Conservation (phyloP, 768 basidiomycete species). For the Daedaleopsis sinensis region DNA sequence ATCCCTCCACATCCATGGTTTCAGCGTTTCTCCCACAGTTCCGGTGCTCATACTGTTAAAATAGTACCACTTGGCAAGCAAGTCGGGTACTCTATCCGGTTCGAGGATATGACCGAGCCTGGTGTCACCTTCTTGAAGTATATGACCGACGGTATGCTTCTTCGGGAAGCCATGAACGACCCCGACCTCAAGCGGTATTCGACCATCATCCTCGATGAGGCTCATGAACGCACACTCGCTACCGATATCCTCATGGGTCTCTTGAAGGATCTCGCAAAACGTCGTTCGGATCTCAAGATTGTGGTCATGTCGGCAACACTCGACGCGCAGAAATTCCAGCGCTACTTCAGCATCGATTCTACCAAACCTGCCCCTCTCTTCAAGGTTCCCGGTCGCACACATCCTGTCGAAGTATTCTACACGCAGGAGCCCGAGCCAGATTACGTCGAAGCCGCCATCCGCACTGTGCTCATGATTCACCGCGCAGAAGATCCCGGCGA, state of each 20-base stretch:
- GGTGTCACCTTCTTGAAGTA: constrained; percentile 97
- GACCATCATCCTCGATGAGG: constrained; percentile 98
- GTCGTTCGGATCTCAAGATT: constrained; percentile 88
- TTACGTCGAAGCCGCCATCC: constrained; percentile 96
- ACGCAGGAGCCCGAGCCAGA: constrained; percentile 92
- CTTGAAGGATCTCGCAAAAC: constrained; percentile 80
- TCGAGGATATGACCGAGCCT: constrained; percentile 93
- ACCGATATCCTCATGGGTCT: constrained; percentile 99
- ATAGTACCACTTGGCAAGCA: constrained; percentile 90
- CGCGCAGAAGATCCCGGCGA: constrained; percentile 94
- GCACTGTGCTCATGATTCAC: constrained; percentile 96
- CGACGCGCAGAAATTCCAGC: constrained; percentile 95
- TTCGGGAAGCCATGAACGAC: constrained; percentile 99
- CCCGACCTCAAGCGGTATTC: constrained; percentile 87
- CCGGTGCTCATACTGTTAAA: neutral
- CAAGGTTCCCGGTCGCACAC: constrained; percentile 46
- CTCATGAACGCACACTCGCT: constrained; percentile 96
- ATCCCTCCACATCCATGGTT: neutral
- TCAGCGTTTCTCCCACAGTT: neutral
- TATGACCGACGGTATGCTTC: constrained; percentile 99
- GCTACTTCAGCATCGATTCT: constrained; percentile 67
- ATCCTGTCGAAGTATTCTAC: constrained; percentile 96
- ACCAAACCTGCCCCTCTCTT: constrained; percentile 30
- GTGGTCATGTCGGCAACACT: constrained; percentile 99
- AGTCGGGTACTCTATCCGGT: constrained; percentile 97